Base-by-base conservation (phyloP, 306 rosid genomes). In the Luffa acutangula region DNA sequence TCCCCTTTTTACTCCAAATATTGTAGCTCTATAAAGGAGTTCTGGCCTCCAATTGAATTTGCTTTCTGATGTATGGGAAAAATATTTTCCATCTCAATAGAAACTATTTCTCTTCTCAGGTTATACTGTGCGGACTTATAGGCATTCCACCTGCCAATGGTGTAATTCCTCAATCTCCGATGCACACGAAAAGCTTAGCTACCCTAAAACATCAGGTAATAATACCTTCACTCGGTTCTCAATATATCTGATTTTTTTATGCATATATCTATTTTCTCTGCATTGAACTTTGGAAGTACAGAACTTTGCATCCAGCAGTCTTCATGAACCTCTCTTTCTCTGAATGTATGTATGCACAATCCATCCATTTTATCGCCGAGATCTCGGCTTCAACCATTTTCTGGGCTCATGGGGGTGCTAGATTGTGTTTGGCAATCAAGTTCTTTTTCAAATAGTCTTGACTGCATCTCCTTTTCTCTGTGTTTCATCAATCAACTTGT, bases 181-280 rank as follows among this genome's bases (percentile, higher is more conserved):
- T 94, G 98, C 98, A 94, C 85, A 94, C 98, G 4, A 94, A 94
- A 86, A 92, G 96, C 89, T 85, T 94, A 83, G 98, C 97, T 86
- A 92, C 98, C 81, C 93, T 94, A 20, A 94, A 90, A 88, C 96
- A 94, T 82, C 98, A 90, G 91, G 98, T 94, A 81, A 49, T 69
- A 66, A 49, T 69, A 66, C 82, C 72, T 46, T 60, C 71, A 41
- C n/a, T 18, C n/a, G 15, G 67, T 53, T 56, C 34, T 18, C 8
- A 17, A 51, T 7, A 49, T 49, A 49, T 73, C 60, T 73, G 56
- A 71, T 11, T 49, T 36, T 14, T 49, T 14, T 21, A 51, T 49
- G 31, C 25, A 74, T 74, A 1, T 8, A 14, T 15, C 15, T 53
- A 51, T 74, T 74, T 9, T 15, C 78, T 74, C 62, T 51, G 45